Evolutionary conservation across 2,329 filamentous ascomycete species (phyloP), one percentile per base, ranked within the genome.

Genomic region (Talaromyces sp.): DNA sequence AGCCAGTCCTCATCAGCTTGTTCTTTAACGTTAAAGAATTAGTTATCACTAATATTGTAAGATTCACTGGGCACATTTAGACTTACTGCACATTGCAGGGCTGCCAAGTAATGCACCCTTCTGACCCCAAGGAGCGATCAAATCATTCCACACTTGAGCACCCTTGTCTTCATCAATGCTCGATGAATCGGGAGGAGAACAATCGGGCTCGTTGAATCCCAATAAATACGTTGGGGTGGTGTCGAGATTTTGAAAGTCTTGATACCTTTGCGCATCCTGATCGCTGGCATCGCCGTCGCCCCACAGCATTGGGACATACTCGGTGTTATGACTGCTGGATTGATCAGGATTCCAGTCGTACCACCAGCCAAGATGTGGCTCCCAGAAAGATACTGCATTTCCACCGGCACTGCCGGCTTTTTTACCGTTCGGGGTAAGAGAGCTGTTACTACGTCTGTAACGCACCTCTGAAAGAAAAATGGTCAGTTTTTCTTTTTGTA

Each of bases 391-490:
- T 15, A 55, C 53, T 25, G 58, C 58, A 19, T 59, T 52, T 11
- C 51, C 58, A 27, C 58, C 58, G n/a, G 58, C 51, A 42, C 58
- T 59, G 33, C 58, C 58, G 49, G 58, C 58, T 33, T 59, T 59
- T 52, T 55, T 59, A 36, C 51, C 51, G 51, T 59, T 59, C 36
- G 58, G 58, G 6, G 58, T 59, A 22, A 59, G 10, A 28, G 51
- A 22, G 28, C 19, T 51, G 19, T 51, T 51, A 27, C 25, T 27
- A n/a, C 44, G 44, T 27, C 25, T 51, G 19, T 51, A 51, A n/a
- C 19, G 44, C 19, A 27, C 13, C 25, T 27, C 44, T 51, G 25
- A n/a, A 15, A 15, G 17, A 3, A 39, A 36, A 39, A n/a, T 39
- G 15, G 36, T 39, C 15, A 15, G 33, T 17, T 5, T 36, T 36